Conservation (phyloP, 805 yeast genomes). For the Saturnispora kantuleensis region DNA sequence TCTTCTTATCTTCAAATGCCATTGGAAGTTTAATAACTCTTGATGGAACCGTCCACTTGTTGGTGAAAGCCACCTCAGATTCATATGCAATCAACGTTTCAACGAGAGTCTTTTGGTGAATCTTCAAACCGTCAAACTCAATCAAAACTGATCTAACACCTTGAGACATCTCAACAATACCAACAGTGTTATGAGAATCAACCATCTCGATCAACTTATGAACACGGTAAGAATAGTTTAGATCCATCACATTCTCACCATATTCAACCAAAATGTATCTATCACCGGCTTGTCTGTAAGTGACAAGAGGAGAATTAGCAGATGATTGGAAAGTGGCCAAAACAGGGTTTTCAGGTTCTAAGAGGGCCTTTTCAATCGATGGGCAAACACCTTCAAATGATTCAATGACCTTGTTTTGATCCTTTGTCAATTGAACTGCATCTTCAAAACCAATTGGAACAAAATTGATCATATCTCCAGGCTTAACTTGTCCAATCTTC, state of each 20-base stretch:
- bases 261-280: constrained; percentile 86
- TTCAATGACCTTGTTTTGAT: constrained; percentile 49
- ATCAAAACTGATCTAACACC: constrained; percentile 93
- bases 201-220: constrained; percentile 74
- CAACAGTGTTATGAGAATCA: constrained; percentile 50
- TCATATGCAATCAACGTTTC: constrained; percentile 65
- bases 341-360: constrained; percentile 59
- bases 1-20: constrained; percentile 91
- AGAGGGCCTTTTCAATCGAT: constrained; percentile 24
- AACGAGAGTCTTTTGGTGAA: constrained; percentile 54
- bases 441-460: constrained; percentile 61
- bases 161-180: constrained; percentile 91
- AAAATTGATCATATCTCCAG: constrained; percentile 80
- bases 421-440: constrained; percentile 54
- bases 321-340: constrained; percentile 42
- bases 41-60: constrained; percentile 80
- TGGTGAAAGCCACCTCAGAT: constrained; percentile 57
- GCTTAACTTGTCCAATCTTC: constrained; percentile 97
- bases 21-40: constrained; percentile 80
- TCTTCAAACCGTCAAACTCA: constrained; percentile 60
- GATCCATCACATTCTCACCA: constrained; percentile 81
- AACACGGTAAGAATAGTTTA: constrained; percentile 77
- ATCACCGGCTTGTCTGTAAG: constrained; percentile 96
- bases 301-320: constrained; percentile 53
- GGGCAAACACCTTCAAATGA: constrained; percentile 33